Percentiles rank a stretch among this genome's conserved stretches.
phyloP scores from a whole-genome alignment of 768 basidiomycete genomes.

The Nevesoporus exiguus region DNA sequence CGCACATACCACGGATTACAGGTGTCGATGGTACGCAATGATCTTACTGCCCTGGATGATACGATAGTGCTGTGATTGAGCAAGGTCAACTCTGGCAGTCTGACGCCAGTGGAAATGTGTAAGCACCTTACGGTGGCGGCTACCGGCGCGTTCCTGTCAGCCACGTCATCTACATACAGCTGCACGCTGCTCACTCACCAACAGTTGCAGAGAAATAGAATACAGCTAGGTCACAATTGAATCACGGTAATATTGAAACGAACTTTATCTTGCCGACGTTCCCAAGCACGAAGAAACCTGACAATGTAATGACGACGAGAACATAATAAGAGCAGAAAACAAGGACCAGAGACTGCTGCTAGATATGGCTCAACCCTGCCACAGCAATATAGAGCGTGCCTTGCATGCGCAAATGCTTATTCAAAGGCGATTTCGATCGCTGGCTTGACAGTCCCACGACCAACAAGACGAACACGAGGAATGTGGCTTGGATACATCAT shows the following conservation, averaged over 20 bases:
- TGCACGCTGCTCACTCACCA: not conserved
- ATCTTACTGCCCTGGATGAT: constrained; percentile 13
- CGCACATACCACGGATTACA: not conserved
- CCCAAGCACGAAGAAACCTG: constrained; percentile 8
- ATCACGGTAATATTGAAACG: not conserved
- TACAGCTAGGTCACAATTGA: not conserved
- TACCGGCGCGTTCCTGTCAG: constrained; percentile 9
- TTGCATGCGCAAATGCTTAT: constrained; percentile 15
- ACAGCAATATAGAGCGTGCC: constrained; percentile 15
- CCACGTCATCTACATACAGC: not conserved
- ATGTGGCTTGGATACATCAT: constrained; percentile 7
- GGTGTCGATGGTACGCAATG: not conserved
- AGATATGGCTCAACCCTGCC: constrained; percentile 11
- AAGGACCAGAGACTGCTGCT: not conserved
- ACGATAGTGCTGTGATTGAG: constrained; percentile 6
- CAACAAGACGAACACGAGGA: constrained; percentile 16
- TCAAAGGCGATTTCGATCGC: constrained; percentile 12
- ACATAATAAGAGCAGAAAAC: not conserved
- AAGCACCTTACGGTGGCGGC: constrained; percentile 10
- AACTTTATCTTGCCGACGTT: constrained; percentile 3
- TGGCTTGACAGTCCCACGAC: constrained; percentile 13
- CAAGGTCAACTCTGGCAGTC: not conserved
- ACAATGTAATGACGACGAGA: constrained; percentile 5
- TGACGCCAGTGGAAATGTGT: no score
- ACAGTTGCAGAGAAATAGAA: not conserved